Evolutionary conservation across 73 alveolate species (phyloP), one percentile per base, ranked within the genome.

Genomic region (Stentor roeselii): DNA sequence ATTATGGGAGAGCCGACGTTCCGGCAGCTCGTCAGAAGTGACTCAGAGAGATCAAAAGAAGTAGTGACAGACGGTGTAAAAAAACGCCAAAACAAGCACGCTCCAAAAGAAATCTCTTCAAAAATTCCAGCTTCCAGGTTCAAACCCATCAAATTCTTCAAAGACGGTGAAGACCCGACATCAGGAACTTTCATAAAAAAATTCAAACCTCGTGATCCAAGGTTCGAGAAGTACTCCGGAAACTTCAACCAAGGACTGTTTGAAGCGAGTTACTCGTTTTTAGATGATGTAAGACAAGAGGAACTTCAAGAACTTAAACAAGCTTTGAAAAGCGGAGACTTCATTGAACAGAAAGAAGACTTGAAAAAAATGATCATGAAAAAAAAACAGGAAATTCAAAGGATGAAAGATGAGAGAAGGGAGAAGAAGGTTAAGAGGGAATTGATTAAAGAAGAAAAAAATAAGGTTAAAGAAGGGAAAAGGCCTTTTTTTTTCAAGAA

Each of bases 71-170:
- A n/a, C n/a, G n/a, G n/a, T n/a, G n/a, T n/a, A n/a, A n/a, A n/a
- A n/a, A 50, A 50, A 21, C 67, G 67, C 27, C 50, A n/a, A 15
- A 67, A 40, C 42, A 67, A 67, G 42, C 80, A 67, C 2, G 80
- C 80, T 30, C 80, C 80, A 30, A 67, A 67, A 67, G 80, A 67
- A 67, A 67, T 67, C 50, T 67, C 80, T 27, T 67, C 80, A 67
- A 67, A 67, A 67, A 21, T 21, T 27, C 80, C 80, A 1, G 80
- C 37, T 67, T 67, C 80, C 14, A 21, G 41, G 27, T 30, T 67
- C 41, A 67, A 67, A 67, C n/a, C n/a, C 11, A 67, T 67, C 41
- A 67, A 67, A 34, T 67, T 67, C 80, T 32, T 21, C 11, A n/a
- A 34, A 21, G 27, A 36, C 11, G 80, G 34, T 67, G 80, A 67